These are phyloP conservation scores for Emiliania huxleyi DNA, from an alignment of 78 protist genomes.

Conservation along the genomic window DNA sequence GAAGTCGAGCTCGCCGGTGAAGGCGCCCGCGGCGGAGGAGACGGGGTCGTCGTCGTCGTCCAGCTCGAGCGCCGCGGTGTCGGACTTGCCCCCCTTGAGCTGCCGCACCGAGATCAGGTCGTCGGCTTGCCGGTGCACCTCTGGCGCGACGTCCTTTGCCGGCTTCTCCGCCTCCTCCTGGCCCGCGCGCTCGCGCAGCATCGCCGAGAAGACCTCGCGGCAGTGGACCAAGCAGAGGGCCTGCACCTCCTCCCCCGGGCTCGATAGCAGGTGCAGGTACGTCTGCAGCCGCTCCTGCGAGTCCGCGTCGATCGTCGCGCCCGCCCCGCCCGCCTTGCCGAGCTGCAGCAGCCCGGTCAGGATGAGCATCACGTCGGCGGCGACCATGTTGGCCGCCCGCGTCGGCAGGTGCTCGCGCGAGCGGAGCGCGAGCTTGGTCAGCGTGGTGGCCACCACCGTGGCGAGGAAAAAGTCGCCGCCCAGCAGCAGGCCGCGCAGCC, in stretches of 20 bases:
- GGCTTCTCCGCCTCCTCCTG: not conserved
- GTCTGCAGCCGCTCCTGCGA: constrained; percentile 69
- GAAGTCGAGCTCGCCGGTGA: constrained; percentile 37
- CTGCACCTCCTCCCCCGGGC: not conserved
- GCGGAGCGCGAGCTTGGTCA: constrained; percentile 76
- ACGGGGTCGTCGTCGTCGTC: constrained; percentile 31
- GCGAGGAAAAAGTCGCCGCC: constrained; percentile 78
- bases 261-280: constrained; percentile 58
- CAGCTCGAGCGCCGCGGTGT: not conserved
- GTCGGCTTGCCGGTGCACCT: constrained; percentile 52
- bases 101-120: constrained; percentile 70
- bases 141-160: not conserved
- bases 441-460: constrained; percentile 52
- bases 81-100: constrained; percentile 44
- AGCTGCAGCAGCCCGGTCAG: constrained; percentile 58
- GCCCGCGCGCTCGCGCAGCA: not conserved
- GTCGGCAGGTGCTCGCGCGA: not conserved
- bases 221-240: constrained; percentile 55
- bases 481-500: constrained; percentile 44
- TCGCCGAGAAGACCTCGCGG: constrained; percentile 52
- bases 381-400: constrained; percentile 25
- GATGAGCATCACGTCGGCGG: constrained; percentile 64
- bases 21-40: constrained; percentile 37
- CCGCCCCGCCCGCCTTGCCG: constrained; percentile 36
- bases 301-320: constrained; percentile 64